These are phyloP conservation scores for Guillardia theta DNA, from an alignment of 78 protist genomes.

Conservation along the genomic window DNA sequence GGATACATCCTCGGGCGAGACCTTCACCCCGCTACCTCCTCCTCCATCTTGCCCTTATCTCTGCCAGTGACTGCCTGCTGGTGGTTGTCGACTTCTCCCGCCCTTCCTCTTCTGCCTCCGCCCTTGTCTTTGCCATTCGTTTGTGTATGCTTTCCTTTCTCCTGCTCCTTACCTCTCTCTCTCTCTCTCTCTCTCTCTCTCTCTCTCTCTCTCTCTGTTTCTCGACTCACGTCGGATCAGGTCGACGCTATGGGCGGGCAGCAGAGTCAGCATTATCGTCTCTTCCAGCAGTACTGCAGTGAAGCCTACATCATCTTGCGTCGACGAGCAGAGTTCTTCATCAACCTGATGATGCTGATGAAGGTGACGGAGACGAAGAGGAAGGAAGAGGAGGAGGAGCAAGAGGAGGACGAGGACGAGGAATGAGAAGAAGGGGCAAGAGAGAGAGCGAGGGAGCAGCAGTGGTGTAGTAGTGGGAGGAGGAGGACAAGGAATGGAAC, in stretches of 20 bases:
- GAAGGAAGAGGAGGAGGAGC: no score
- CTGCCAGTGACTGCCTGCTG: no score
- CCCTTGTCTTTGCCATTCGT: background rate
- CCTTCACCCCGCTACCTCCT: slow-evolving; percentile 91
- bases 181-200: background rate
- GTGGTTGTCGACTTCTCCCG: background rate
- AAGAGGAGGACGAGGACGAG: no score
- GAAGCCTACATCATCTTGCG: slow-evolving; percentile 87
- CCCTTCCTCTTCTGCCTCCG: background rate
- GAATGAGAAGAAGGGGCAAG: no score
- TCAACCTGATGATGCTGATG: background rate
- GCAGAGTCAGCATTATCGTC: background rate
- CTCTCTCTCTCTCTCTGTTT: background rate
- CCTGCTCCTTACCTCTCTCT: background rate
- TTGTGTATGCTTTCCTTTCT: background rate
- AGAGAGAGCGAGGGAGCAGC: no score
- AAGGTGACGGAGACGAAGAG: no score
- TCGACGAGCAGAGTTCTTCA: slow-evolving; percentile 60
- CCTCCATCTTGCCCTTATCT: no score
- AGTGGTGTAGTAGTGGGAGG: no score
- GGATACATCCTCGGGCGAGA: slow-evolving; percentile 93
- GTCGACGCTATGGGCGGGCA: slow-evolving; percentile 96
- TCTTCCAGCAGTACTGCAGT: slow-evolving; percentile 82
- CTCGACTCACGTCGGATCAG: background rate
- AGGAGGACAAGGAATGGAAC: no score